Percentiles rank a stretch among this genome's conserved stretches.
Conservation (phyloP, 768 basidiomycete species). For the Lanmaoa rubissima region DNA sequence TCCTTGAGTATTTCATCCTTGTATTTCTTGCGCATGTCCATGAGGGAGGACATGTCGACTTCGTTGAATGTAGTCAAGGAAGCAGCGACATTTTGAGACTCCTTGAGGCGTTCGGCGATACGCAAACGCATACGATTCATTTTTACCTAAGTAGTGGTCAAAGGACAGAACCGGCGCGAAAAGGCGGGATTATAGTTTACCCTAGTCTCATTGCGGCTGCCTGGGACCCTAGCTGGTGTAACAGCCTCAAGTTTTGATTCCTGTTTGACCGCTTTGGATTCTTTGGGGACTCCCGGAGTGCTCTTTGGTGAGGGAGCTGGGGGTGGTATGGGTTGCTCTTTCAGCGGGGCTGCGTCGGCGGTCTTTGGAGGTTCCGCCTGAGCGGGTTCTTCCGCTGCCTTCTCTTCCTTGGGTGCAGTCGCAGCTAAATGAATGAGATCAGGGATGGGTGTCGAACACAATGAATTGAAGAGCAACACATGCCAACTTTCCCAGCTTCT, state of each 20-base stretch:
- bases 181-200: slow-evolving; percentile 40
- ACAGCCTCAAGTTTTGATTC: slow-evolving; percentile 29
- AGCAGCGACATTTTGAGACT: slow-evolving; percentile 95
- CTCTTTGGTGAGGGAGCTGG: slow-evolving; percentile 39
- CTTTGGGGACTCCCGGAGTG: slow-evolving; percentile 30
- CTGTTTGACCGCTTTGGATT: slow-evolving; percentile 38
- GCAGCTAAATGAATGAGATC: slow-evolving; percentile 19
- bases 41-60: slow-evolving; percentile 96
- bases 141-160: slow-evolving; percentile 62
- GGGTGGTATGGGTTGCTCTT: slow-evolving; percentile 46
- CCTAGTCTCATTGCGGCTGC: slow-evolving; percentile 82
- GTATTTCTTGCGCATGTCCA: slow-evolving; percentile 90
- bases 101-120: slow-evolving; percentile 96
- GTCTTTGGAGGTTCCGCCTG: slow-evolving; percentile 30
- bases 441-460: neutral
- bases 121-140: slow-evolving; percentile 98
- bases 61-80: slow-evolving; percentile 99
- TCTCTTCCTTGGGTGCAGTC: slow-evolving; percentile 29
- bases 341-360: slow-evolving; percentile 44
- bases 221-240: slow-evolving; percentile 37
- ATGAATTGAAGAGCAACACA: slow-evolving; percentile 13
- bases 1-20: slow-evolving; percentile 89
- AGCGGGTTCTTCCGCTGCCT: slow-evolving; percentile 23
- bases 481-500: slow-evolving; percentile 74
- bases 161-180: neutral